These are phyloP conservation scores for Nakazawaea wickerhamii DNA, from an alignment of 805 yeast species.

Conservation along the genomic window DNA sequence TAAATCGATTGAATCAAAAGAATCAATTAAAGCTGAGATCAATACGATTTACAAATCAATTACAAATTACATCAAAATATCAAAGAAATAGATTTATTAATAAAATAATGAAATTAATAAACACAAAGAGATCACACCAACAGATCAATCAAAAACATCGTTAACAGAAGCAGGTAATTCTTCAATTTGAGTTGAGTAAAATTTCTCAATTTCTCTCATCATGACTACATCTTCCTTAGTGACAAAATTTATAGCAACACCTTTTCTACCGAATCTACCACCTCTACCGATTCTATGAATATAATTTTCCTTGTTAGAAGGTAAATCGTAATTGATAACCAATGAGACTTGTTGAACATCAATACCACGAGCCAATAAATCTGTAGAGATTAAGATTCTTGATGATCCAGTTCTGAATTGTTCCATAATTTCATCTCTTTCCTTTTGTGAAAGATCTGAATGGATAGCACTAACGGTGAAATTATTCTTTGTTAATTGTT, in stretches of 20 bases:
- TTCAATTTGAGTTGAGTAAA: constrained; percentile 68
- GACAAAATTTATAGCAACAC: constrained; percentile 93
- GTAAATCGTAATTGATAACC: constrained; percentile 93
- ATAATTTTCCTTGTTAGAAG: constrained; percentile 89
- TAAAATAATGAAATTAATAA: background rate
- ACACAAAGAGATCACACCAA: background rate
- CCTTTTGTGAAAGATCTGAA: constrained; percentile 94
- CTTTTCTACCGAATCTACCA: constrained; percentile 98
- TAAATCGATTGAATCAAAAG: too few relatives aligned
- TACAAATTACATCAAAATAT: too few relatives aligned
- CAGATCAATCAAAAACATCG: constrained; percentile 29
- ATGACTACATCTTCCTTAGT: constrained; percentile 71
- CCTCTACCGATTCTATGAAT: constrained; percentile 97
- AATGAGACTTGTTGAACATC: constrained; percentile 97
- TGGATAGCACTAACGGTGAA: constrained; percentile 96
- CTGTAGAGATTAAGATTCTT: constrained; percentile 91
- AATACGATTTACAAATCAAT: too few relatives aligned
- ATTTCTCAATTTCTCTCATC: constrained; percentile 69
- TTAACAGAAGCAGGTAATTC: constrained; percentile 77
- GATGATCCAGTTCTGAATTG: constrained; percentile 94
- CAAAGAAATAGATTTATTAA: background rate
- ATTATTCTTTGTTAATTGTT: constrained; percentile 69
- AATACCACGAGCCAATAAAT: constrained; percentile 96
- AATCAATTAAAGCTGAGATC: too few relatives aligned
- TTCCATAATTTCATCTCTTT: constrained; percentile 90